Percentiles rank a stretch among this genome's conserved stretches.
Evolutionary conservation across 139 green algal genomes (phyloP).

Genomic region (Zygnema cylindricum): DNA sequence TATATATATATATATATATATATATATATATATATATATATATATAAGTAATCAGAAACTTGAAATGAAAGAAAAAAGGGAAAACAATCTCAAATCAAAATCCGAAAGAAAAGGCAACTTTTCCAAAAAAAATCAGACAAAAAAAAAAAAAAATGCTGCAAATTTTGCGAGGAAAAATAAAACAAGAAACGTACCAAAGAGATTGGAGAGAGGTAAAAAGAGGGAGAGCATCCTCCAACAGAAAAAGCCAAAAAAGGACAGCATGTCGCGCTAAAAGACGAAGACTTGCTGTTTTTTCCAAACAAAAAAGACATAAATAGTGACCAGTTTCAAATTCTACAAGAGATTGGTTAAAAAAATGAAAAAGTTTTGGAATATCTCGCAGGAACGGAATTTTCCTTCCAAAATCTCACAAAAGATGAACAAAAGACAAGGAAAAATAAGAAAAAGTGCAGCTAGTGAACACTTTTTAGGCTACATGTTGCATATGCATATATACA

Average conservation of each 20-base stretch:
- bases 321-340: background rate
- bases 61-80: background rate
- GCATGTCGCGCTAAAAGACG: constrained; percentile 5
- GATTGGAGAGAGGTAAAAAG: constrained; percentile 9
- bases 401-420: constrained; percentile 2
- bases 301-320: background rate
- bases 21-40: too few species aligned
- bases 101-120: background rate
- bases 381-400: background rate
- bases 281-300: background rate
- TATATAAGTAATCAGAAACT: background rate
- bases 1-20: too few species aligned
- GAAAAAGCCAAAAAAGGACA: background rate
- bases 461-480: background rate
- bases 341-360: background rate
- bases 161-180: too few species aligned
- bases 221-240: background rate
- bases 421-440: background rate
- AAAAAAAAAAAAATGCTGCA: too few species aligned
- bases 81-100: background rate
- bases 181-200: background rate
- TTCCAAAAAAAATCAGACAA: too few species aligned
- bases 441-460: background rate
- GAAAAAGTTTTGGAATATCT: too few species aligned
- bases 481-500: background rate